Conservation (phyloP, 768 basidiomycete species). For the Hygrocybe coccinea region DNA sequence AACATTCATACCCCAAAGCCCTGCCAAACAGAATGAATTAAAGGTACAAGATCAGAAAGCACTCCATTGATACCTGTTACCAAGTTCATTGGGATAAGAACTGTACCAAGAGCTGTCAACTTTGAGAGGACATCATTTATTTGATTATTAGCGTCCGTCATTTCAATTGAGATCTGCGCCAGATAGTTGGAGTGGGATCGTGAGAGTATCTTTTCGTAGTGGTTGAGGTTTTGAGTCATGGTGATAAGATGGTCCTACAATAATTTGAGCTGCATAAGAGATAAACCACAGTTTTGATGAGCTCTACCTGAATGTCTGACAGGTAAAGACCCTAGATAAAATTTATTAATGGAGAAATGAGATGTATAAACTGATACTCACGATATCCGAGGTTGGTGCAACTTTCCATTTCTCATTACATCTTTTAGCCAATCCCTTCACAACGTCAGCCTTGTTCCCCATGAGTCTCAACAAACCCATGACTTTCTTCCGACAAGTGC, state of each 20-base stretch:
- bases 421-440: constrained; percentile 95
- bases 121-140: constrained; percentile 99
- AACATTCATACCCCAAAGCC: constrained; percentile 99
- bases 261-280: constrained; percentile 19
- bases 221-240: constrained; percentile 99
- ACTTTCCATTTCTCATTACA: constrained; percentile 99
- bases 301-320: constrained; percentile 79
- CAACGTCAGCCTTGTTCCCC: constrained; percentile 99
- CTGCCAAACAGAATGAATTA: constrained; percentile 27
- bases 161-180: constrained; percentile 98
- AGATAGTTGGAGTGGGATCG: constrained; percentile 99
- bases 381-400: constrained; percentile 96
- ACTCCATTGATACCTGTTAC: constrained; percentile 63
- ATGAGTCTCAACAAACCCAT: constrained; percentile 95
- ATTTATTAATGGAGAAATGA: neutral
- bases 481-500: constrained; percentile 97
- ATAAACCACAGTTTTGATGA: neutral
- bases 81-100: constrained; percentile 95
- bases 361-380: constrained; percentile 35
- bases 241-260: constrained; percentile 92
- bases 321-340: constrained; percentile 76
- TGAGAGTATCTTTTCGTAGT: constrained; percentile 99
- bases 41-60: neutral
- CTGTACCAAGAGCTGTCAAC: constrained; percentile 94
- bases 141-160: constrained; percentile 99